A percentile compares a stretch with the other conserved stretches of the same genome.
Evolutionary conservation across 306 rosid genomes (phyloP).

Genomic region (barrel medic (Medicago truncatula)): DNA sequence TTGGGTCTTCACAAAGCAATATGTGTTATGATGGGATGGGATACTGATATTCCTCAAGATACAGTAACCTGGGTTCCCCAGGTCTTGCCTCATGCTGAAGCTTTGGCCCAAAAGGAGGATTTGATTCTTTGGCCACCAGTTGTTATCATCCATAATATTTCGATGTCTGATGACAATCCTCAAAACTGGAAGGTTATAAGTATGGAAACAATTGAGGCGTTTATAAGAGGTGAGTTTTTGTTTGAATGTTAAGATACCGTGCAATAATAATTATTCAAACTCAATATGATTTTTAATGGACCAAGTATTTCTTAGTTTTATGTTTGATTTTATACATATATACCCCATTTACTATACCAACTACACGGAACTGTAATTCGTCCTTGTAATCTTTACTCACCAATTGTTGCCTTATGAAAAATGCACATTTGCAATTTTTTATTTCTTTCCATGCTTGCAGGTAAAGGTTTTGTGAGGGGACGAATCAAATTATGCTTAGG

Average conservation of each 20-base stretch:
- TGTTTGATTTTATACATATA: background rate
- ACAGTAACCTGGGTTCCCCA: constrained; percentile 88
- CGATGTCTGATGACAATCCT: constrained; percentile 73
- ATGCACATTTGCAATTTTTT: constrained; percentile 29
- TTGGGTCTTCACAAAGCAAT: constrained; percentile 89
- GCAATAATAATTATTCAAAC: constrained; percentile 24
- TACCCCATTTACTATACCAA: constrained; percentile 14
- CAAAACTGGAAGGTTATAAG: constrained; percentile 81
- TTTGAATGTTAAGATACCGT: constrained; percentile 16
- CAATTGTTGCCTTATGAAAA: constrained; percentile 38
- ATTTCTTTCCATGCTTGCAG: constrained; percentile 51
- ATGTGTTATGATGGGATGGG: constrained; percentile 96
- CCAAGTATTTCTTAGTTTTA: constrained; percentile 13
- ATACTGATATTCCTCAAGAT: constrained; percentile 69
- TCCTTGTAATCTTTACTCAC: constrained; percentile 18
- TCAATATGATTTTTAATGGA: constrained; percentile 18
- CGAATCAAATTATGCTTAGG: constrained; percentile 71
- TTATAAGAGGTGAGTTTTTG: constrained; percentile 79
- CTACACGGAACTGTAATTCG: constrained; percentile 1
- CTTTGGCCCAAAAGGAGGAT: constrained; percentile 89
- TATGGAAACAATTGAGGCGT: constrained; percentile 77
- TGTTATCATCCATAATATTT: constrained; percentile 72
- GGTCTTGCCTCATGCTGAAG: constrained; percentile 66
- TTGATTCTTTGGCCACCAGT: constrained; percentile 95
- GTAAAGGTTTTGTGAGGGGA: constrained; percentile 82